Percentiles rank a stretch among this genome's conserved stretches.
Evolutionary conservation across 495 filamentous ascomycete genomes (phyloP).

Genomic region (Neurospora sp.): DNA sequence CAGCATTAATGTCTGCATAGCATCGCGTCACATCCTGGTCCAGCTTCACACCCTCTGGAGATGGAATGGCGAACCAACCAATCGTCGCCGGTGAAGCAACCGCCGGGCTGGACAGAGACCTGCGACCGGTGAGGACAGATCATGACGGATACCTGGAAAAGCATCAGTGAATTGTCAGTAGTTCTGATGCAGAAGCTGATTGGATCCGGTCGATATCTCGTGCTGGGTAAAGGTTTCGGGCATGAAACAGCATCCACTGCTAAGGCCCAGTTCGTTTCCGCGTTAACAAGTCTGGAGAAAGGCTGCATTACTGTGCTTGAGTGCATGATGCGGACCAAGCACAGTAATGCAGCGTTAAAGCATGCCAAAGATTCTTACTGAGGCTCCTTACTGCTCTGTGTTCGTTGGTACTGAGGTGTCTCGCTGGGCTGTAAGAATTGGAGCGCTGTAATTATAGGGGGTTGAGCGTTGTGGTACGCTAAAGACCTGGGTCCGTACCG

Average conservation of each 20-base stretch:
- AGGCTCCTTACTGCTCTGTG: too few species aligned
- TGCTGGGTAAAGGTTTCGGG: background rate
- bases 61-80: constrained; percentile 13
- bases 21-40: constrained; percentile 9
- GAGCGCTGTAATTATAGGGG: too few species aligned
- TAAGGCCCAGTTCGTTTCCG: background rate
- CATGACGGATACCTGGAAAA: background rate
- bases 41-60: constrained; percentile 15
- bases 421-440: too few species aligned
- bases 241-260: background rate
- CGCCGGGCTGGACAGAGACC: constrained; percentile 5
- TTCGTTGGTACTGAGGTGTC: too few species aligned
- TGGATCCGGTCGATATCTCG: background rate
- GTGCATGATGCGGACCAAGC: too few species aligned
- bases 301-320: too few species aligned
- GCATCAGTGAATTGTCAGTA: background rate
- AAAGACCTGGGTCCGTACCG: too few species aligned
- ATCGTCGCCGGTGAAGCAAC: constrained; percentile 7
- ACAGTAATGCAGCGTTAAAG: too few species aligned
- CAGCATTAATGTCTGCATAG: background rate
- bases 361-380: too few species aligned
- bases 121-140: constrained; percentile 14
- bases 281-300: too few species aligned
- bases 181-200: background rate
- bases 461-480: too few species aligned